These are phyloP conservation scores for Pichia ethanolica DNA, from an alignment of 805 yeast genomes.

Conservation along the genomic window DNA sequence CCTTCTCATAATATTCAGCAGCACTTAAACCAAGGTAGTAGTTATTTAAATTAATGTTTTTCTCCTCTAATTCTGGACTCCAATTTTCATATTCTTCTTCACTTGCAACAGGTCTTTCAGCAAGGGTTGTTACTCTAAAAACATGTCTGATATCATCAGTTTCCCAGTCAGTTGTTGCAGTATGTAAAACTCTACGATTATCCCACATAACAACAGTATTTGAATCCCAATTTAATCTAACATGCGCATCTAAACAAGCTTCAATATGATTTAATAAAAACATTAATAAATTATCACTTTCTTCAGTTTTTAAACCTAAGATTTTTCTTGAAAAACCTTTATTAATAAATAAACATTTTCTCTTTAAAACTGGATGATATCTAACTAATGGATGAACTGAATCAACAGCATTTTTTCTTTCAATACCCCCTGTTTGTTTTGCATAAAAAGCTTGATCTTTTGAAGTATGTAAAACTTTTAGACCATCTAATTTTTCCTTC, in stretches of 20 bases:
- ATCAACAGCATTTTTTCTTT: conserved; percentile 56
- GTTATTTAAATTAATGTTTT: conserved; percentile 13
- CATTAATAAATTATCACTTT: conserved; percentile 52
- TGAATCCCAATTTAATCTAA: conserved; percentile 66
- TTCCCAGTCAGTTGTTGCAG: conserved; percentile 68
- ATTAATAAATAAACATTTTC: conserved; percentile 52
- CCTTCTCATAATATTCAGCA: conserved; percentile 15
- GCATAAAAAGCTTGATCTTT: conserved; percentile 62
- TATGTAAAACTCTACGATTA: conserved; percentile 62
- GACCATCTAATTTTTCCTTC: conserved; percentile 49
- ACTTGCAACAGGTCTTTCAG: conserved; percentile 51
- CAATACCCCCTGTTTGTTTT: conserved; percentile 49
- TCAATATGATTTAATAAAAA: conserved; percentile 48
- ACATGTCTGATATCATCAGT: conserved; percentile 63
- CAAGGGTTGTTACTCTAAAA: conserved; percentile 64
- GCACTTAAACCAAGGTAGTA: conserved; percentile 14
- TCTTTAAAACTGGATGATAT: conserved; percentile 63
- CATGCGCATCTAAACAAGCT: conserved; percentile 51
- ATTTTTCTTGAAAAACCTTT: conserved; percentile 58
- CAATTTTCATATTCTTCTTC: conserved; percentile 27
- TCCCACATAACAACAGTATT: conserved; percentile 73
- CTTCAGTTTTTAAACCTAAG: conserved; percentile 66
- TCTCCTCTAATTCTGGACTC: conserved; percentile 24
- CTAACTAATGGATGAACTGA: conserved; percentile 65
- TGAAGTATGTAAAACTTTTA: conserved; percentile 65